phyloP scores from a whole-genome alignment of 345 rosid genomes.

The Orychophragmus violaceus region DNA sequence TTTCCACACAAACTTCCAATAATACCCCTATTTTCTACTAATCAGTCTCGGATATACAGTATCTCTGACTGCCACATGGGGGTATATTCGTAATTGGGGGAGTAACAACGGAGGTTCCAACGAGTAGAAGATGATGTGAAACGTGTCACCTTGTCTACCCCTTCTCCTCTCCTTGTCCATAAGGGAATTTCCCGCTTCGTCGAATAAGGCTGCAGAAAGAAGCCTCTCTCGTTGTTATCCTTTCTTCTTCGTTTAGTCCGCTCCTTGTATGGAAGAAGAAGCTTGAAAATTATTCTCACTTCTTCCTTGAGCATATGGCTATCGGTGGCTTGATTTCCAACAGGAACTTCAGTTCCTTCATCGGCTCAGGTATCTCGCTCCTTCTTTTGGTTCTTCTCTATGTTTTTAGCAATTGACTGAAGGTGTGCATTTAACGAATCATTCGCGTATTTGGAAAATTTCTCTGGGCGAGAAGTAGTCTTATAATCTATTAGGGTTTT shows the following conservation, averaged over 20 bases:
- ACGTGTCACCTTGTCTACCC: slow-evolving; percentile 63
- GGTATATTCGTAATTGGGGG: slow-evolving; percentile 11
- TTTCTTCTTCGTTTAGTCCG: slow-evolving; percentile 19
- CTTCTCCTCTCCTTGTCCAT: slow-evolving; percentile 33
- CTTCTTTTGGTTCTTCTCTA: neutral
- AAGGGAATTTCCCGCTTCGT: slow-evolving; percentile 52
- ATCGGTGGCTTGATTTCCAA: slow-evolving; percentile 70
- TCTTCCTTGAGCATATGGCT: slow-evolving; percentile 31
- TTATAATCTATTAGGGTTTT: neutral
- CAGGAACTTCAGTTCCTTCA: slow-evolving; percentile 52
- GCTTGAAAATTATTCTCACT: slow-evolving; percentile 10
- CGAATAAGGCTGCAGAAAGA: neutral
- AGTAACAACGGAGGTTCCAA: slow-evolving; percentile 25
- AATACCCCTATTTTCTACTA: neutral
- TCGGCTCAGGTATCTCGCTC: slow-evolving; percentile 48
- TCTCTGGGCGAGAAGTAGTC: neutral
- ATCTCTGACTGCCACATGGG: neutral
- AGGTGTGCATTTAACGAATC: neutral
- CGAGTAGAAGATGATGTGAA: slow-evolving; percentile 46
- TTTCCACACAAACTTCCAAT: neutral
- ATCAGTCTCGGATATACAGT: neutral
- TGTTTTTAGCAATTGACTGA: neutral
- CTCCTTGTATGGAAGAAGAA: slow-evolving; percentile 25
- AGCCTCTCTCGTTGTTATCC: slow-evolving; percentile 18
- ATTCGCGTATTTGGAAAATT: neutral